Conservation (phyloP, 2,329 filamentous ascomycete species). For the Samsoniella hepiali region DNA sequence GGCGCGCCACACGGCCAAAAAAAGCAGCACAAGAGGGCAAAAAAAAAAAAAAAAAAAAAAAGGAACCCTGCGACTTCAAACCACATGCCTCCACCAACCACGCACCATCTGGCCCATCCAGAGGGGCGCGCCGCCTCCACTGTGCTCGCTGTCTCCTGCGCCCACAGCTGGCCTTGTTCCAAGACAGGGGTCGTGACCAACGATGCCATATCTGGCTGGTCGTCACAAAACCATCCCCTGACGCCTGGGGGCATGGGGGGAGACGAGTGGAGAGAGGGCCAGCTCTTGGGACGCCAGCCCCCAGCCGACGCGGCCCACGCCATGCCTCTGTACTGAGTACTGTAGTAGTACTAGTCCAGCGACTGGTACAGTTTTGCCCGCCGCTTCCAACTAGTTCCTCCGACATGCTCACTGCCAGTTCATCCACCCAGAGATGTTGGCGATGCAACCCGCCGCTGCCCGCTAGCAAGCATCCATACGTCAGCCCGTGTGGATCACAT, state of each 20-base stretch:
- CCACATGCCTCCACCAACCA: constrained; percentile 8
- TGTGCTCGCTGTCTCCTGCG: not conserved
- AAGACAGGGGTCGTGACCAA: constrained; percentile 1
- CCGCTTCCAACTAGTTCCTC: not conserved
- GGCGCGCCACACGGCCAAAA: not conserved
- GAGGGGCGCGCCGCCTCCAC: not conserved
- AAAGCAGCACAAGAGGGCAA: not conserved
- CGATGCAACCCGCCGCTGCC: not conserved
- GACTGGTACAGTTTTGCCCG: not conserved
- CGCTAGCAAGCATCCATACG: not conserved
- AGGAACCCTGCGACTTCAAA: not conserved
- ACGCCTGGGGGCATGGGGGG: not conserved
- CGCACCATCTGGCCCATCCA: not conserved
- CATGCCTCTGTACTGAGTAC: not conserved
- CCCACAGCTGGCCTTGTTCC: not conserved
- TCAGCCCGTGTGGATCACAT: not conserved
- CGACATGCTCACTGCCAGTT: not conserved
- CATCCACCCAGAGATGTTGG: not conserved
- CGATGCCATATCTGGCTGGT: not conserved
- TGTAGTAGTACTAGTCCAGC: not conserved
- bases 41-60: not conserved
- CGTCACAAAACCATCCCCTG: not conserved
- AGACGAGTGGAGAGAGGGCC: not conserved
- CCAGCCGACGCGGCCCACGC: not conserved
- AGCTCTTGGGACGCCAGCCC: not conserved